These are phyloP conservation scores for Pogostemon cablin DNA, from an alignment of 257 asterid genomes.

Conservation along the genomic window DNA sequence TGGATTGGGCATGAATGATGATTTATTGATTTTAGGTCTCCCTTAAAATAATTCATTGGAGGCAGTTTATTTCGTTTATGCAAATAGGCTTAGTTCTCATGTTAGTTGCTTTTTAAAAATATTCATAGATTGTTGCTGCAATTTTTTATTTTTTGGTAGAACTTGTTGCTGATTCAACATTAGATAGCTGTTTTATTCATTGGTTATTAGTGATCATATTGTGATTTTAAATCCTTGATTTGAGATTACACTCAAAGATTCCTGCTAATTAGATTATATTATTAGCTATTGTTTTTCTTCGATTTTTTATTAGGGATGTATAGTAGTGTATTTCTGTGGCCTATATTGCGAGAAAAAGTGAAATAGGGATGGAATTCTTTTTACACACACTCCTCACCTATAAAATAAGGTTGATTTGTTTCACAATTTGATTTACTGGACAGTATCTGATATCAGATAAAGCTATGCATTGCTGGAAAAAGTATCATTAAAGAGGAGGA, in stretches of 20 bases:
- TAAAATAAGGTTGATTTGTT: constrained; percentile 11
- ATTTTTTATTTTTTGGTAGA: constrained; percentile 4
- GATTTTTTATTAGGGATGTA: neutral
- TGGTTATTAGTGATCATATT: constrained; percentile 15
- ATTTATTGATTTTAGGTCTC: constrained; percentile 5
- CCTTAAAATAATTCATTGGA: neutral
- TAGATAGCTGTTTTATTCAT: neutral
- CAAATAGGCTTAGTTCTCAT: neutral
- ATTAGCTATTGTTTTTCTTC: neutral
- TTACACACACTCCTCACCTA: neutral
- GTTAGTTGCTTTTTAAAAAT: neutral
- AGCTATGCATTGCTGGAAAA: constrained; percentile 88
- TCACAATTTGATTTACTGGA: constrained; percentile 38
- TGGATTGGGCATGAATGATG: constrained; percentile 2
- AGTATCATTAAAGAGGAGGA: constrained; percentile 75
- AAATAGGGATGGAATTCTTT: neutral
- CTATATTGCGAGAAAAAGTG: neutral
- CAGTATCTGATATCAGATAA: constrained; percentile 64
- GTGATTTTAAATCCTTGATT: neutral
- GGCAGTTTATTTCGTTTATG: neutral
- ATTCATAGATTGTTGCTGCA: constrained; percentile 2
- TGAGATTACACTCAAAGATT: constrained; percentile 8
- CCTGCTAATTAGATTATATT: neutral
- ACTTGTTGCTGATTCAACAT: constrained; percentile 7
- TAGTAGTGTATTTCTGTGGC: constrained; percentile 7